A percentile compares a stretch with the other conserved stretches of the same genome.
These are phyloP conservation scores for Ensete glaucum DNA, from an alignment of 176 grass and related monocot species.

Conservation along the genomic window DNA sequence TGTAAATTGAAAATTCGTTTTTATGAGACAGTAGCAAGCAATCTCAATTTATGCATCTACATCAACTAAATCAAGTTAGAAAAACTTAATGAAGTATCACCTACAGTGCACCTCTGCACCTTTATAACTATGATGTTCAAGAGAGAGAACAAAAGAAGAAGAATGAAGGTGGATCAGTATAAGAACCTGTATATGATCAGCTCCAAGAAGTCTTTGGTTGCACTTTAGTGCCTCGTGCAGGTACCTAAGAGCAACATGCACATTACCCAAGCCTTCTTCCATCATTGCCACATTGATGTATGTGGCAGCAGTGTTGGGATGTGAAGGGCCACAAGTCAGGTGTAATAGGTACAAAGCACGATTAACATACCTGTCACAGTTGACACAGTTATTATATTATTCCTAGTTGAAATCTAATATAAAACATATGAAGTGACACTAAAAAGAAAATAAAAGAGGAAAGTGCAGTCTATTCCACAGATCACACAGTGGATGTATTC, in stretches of 20 bases:
- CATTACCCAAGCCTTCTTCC: constrained; percentile 99
- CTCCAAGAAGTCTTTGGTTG: constrained; percentile 84
- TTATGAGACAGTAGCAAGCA: constrained; percentile 11
- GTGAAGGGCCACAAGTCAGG: constrained; percentile 87
- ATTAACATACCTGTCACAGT: constrained; percentile 76
- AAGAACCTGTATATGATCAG: constrained; percentile 95
- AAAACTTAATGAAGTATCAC: background rate
- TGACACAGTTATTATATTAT: constrained; percentile 11
- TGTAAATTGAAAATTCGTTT: constrained; percentile 40
- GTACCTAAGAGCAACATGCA: constrained; percentile 91
- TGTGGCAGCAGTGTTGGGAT: constrained; percentile 98
- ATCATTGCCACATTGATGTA: constrained; percentile 99
- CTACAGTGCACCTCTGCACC: background rate
- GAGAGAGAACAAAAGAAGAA: background rate
- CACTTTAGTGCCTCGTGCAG: constrained; percentile 94
- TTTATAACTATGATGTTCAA: background rate
- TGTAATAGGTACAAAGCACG: constrained; percentile 92
- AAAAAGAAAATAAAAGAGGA: background rate
- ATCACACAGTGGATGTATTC: background rate
- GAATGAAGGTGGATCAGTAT: constrained; percentile 2
- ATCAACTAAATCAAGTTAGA: background rate
- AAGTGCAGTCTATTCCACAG: background rate
- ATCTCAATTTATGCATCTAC: constrained; percentile 16
- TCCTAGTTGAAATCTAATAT: constrained; percentile 6
- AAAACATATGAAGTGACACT: background rate